These are phyloP conservation scores for Lentinus tigrinus DNA, from an alignment of 768 basidiomycete genomes.

Conservation along the genomic window DNA sequence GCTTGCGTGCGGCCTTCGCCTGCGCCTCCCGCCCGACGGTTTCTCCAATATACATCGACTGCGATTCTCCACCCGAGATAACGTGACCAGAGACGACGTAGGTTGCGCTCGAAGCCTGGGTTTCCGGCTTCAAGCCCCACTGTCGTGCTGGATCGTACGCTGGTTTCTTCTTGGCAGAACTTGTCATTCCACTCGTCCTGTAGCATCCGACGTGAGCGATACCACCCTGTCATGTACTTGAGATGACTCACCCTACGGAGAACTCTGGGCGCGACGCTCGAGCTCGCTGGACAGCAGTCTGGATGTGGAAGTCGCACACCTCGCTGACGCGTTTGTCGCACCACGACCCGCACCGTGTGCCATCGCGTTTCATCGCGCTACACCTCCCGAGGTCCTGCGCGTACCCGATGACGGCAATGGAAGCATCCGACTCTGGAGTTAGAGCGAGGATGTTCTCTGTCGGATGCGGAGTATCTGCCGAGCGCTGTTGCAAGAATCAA, in stretches of 20 bases:
- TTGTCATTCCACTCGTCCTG: slow-evolving; percentile 76
- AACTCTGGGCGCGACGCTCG: slow-evolving; percentile 86
- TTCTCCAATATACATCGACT: slow-evolving; percentile 58
- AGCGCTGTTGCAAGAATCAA: slow-evolving; percentile 33
- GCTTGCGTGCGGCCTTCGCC: slow-evolving; percentile 66
- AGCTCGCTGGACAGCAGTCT: slow-evolving; percentile 71
- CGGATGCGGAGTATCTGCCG: slow-evolving; percentile 66
- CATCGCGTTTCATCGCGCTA: slow-evolving; percentile 71
- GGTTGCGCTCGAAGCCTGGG: slow-evolving; percentile 46
- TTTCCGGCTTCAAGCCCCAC: slow-evolving; percentile 69
- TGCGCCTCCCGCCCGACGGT: slow-evolving; percentile 79
- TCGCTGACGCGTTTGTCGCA: slow-evolving; percentile 85
- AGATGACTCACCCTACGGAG: slow-evolving; percentile 60
- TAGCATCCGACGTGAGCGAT: background rate
- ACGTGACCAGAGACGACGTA: slow-evolving; percentile 84
- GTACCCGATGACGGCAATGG: slow-evolving; percentile 84
- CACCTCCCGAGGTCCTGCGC: slow-evolving; percentile 88
- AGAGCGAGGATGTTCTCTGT: slow-evolving; percentile 81
- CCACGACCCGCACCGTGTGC: slow-evolving; percentile 83
- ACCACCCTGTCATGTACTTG: background rate
- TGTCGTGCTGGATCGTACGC: slow-evolving; percentile 69
- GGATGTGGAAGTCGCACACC: slow-evolving; percentile 91
- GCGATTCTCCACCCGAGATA: slow-evolving; percentile 37
- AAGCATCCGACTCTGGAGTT: slow-evolving; percentile 78
- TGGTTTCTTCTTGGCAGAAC: slow-evolving; percentile 46